Percentiles rank a stretch among this genome's conserved stretches.
These are phyloP conservation scores for Monilinia aucupariae DNA, from an alignment of 2,329 filamentous ascomycete genomes.

Conservation along the genomic window DNA sequence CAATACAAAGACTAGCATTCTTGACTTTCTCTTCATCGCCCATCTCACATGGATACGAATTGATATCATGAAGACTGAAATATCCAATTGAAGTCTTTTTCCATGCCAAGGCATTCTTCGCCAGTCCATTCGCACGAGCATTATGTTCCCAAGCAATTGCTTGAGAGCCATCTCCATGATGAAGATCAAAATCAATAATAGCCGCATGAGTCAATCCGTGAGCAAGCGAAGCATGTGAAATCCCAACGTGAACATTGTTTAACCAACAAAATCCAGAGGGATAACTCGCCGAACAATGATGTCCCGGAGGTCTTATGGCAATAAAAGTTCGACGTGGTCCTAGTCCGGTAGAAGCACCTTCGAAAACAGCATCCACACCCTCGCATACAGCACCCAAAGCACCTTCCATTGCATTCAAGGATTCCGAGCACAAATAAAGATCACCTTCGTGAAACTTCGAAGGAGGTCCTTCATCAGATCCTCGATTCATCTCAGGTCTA, in stretches of 20 bases:
- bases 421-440: slow-evolving; percentile 83
- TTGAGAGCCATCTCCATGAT: slow-evolving; percentile 94
- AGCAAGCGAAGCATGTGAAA: slow-evolving; percentile 78
- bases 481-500: slow-evolving; percentile 57
- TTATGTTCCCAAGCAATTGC: slow-evolving; percentile 91
- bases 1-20: slow-evolving; percentile 89
- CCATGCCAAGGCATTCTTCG: slow-evolving; percentile 67
- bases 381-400: slow-evolving; percentile 91
- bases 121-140: slow-evolving; percentile 54
- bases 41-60: slow-evolving; percentile 92
- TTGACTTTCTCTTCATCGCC: slow-evolving; percentile 92
- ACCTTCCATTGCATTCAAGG: slow-evolving; percentile 80
- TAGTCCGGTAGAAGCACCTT: slow-evolving; percentile 39
- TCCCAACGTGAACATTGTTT: slow-evolving; percentile 96
- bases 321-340: slow-evolving; percentile 79
- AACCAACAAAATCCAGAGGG: slow-evolving; percentile 98
- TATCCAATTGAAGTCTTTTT: slow-evolving; percentile 90
- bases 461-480: slow-evolving; percentile 39
- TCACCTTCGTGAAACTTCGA: slow-evolving; percentile 76
- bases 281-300: slow-evolving; percentile 84
- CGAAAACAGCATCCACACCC: slow-evolving; percentile 81
- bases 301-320: slow-evolving; percentile 84
- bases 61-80: slow-evolving; percentile 96
- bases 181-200: slow-evolving; percentile 61
- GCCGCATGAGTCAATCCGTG: slow-evolving; percentile 90